phyloP scores from a whole-genome alignment of 805 yeast genomes.

The Lachancea sp. region DNA sequence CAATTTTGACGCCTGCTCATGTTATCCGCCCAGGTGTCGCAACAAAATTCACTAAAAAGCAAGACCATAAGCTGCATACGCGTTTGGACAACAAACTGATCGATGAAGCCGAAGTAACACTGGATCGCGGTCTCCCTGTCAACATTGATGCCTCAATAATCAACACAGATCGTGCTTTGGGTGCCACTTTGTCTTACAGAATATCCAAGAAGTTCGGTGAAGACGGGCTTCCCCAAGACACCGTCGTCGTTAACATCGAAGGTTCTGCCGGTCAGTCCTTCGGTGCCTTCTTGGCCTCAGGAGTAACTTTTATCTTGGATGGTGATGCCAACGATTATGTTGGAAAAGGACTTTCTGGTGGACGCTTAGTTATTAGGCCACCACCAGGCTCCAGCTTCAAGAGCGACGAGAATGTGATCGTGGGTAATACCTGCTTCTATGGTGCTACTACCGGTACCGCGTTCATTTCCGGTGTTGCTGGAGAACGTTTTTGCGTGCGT shows the following conservation, averaged over 20 bases:
- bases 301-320: constrained; percentile 88
- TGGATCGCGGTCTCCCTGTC: constrained; percentile 93
- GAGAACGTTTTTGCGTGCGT: constrained; percentile 97
- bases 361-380: constrained; percentile 86
- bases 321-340: constrained; percentile 98
- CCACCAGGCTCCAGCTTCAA: constrained; percentile 77
- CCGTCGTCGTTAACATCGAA: constrained; percentile 82
- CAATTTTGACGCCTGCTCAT: constrained; percentile 95
- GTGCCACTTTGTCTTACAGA: constrained; percentile 90
- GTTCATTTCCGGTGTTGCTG: constrained; percentile 93
- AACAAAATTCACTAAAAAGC: constrained; percentile 84
- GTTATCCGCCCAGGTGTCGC: constrained; percentile 95
- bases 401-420: constrained; percentile 92
- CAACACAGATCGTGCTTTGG: constrained; percentile 94
- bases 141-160: constrained; percentile 88
- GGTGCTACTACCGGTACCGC: constrained; percentile 97
- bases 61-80: constrained; percentile 88
- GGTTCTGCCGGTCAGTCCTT: constrained; percentile 98
- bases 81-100: constrained; percentile 92
- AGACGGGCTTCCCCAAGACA: constrained; percentile 88
- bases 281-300: constrained; percentile 96
- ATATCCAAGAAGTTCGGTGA: constrained; percentile 92
- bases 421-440: constrained; percentile 95
- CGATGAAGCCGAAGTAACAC: constrained; percentile 92
- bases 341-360: constrained; percentile 96